phyloP scores from a whole-genome alignment of 163 green algal genomes.

The Smithsoniella earleae region DNA sequence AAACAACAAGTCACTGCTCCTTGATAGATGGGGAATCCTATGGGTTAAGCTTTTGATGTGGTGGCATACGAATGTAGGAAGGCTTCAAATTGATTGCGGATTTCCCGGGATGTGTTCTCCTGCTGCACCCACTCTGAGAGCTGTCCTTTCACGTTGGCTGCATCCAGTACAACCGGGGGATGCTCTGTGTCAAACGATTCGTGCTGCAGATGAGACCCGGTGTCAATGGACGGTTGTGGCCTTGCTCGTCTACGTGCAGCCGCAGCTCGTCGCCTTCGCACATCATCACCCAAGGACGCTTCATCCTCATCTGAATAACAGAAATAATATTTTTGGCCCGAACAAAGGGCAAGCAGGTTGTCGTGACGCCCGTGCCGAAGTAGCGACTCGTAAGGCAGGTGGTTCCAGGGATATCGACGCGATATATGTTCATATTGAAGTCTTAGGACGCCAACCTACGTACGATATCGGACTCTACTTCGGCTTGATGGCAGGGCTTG shows the following conservation, averaged over 20 bases:
- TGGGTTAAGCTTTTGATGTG: too few relatives aligned
- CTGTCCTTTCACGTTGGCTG: conserved; percentile 44
- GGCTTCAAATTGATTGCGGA: conserved; percentile 42
- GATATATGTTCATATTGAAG: background rate
- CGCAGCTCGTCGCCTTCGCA: background rate
- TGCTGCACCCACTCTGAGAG: conserved; percentile 62
- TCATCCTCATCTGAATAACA: conserved; percentile 2
- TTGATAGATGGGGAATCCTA: too few relatives aligned
- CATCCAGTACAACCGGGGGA: conserved; percentile 4
- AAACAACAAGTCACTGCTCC: too few relatives aligned
- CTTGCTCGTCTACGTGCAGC: background rate
- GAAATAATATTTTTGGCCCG: background rate
- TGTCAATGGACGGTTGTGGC: background rate
- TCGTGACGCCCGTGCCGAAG: background rate
- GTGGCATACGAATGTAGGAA: conserved; percentile 43
- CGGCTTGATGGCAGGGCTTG: too few relatives aligned
- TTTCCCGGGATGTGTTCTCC: conserved; percentile 45
- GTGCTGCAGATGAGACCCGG: conserved; percentile 35
- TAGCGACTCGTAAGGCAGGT: background rate
- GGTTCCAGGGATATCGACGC: background rate
- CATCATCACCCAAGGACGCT: background rate
- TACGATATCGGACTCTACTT: too few relatives aligned
- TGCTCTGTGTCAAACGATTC: conserved; percentile 51
- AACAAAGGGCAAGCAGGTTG: background rate
- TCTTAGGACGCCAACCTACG: too few relatives aligned